Base-by-base conservation (phyloP, 805 yeast genomes). In the Tetrapisispora iriomotensis region DNA sequence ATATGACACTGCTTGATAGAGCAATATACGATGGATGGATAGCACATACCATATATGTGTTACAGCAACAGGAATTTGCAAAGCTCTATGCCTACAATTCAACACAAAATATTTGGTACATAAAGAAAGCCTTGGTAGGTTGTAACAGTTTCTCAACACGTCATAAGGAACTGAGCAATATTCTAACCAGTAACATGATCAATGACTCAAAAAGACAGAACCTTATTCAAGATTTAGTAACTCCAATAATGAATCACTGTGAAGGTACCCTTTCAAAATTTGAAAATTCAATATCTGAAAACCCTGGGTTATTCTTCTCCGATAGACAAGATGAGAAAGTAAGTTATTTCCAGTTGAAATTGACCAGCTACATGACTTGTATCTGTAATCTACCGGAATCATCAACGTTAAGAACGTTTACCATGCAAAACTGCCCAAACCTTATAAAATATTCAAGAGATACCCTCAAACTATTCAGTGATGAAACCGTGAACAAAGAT, bases 11-110 rank as follows among this genome's bases (percentile, higher is more conserved):
- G 38, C 48, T 75, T 4, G 80, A 77, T 42, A 59, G 63, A 8
- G 61, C 65, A 17, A 46, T 77, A 3, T 69, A 70, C 44, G 82
- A 76, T 48, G 62, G 67, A n/a, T 75, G 74, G 72, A 50, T 71
- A 18, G 46, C 61, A 0, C 51, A 56, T 5, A 47, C 61, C 2
- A 27, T 66, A 4, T 53, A 47, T 28, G 54, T 57, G n/a, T 29
- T 51, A 6, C 27, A 41, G 1, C 34, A 42, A 4, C 38, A 41
- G 1, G 40, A 44, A 22, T 60, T 59, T 38, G 37, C 47, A 4
- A 43, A 40, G 22, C 40, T 61, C 1, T 62, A 60, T 32, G 51
- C 40, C 9, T 41, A 34, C 35, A 12, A 27, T 28, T 14, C 8
- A 27, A 6, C 20, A 34, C 18, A 28, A 21, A 13, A 33, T 37